A percentile compares a stretch with the other conserved stretches of the same genome.
Evolutionary conservation across 1,139 yeast species (phyloP).

Genomic region (Suzukiozyma palmioleophila): DNA sequence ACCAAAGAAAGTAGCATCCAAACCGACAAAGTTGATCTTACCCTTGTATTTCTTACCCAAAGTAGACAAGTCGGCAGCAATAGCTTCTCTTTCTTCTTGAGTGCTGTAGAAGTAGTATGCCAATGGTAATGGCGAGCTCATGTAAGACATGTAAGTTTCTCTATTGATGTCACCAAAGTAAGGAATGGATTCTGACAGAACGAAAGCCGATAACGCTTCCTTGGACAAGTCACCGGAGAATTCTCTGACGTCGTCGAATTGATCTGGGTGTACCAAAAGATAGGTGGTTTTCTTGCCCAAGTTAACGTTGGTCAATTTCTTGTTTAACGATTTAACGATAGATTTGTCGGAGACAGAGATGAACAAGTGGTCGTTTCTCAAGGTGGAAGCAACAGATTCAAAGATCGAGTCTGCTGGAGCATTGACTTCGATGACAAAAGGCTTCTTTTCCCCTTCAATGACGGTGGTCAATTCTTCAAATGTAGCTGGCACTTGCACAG

Average conservation of each 20-base stretch:
- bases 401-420: constrained; percentile 44
- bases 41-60: constrained; percentile 79
- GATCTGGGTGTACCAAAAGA: constrained; percentile 36
- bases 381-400: constrained; percentile 47
- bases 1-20: constrained; percentile 79
- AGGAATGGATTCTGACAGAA: constrained; percentile 72
- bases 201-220: constrained; percentile 48
- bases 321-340: constrained; percentile 21
- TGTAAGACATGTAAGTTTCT: constrained; percentile 71
- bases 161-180: constrained; percentile 89
- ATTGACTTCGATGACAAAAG: constrained; percentile 52
- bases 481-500: constrained; percentile 54
- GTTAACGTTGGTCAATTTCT: constrained; percentile 18
- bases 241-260: constrained; percentile 27
- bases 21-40: constrained; percentile 78
- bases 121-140: constrained; percentile 69
- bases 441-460: constrained; percentile 42
- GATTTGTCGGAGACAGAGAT: constrained; percentile 48
- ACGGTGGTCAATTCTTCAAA: constrained; percentile 48
- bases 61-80: constrained; percentile 48
- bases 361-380: constrained; percentile 62
- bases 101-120: constrained; percentile 82
- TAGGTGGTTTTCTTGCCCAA: constrained; percentile 23
- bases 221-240: constrained; percentile 17
- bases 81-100: constrained; percentile 60